Evolutionary conservation across 768 basidiomycete species (phyloP), one percentile per base, ranked within the genome.

Genomic region (Suillus placidus): DNA sequence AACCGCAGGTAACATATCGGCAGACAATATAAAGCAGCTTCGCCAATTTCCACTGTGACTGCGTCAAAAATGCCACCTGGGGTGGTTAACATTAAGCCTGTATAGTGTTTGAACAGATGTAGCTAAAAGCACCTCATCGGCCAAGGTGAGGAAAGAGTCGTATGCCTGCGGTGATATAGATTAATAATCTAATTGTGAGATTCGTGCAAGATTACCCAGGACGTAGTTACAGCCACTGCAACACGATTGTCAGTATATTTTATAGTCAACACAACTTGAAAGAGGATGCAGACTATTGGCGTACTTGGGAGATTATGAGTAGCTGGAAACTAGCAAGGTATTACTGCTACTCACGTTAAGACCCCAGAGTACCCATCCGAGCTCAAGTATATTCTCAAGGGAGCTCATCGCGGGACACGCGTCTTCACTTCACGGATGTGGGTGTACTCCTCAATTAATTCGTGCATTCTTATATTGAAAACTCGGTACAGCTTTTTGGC

Each of bases 1-100:
- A 60, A 20, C 38, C 14, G 38, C 57, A 58, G 38, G 67, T 56
- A n/a, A 56, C 30, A 32, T 63, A 66, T 20, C 34, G 60, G 18
- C 65, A 45, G 34, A 64, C 78, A n/a, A 64, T 1, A 40, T 64
- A 64, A 42, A 64, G 6, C 3, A 64, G 9, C 20, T 61, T 61
- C 8, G 35, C 30, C 18, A 5, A 37, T 57, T 32, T 63, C 38
- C 55, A 63, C 55, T 43, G 51, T 8, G 62, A 63, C 9, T 63
- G 26, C 18, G 1, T 60, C 14, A 60, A 16, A 61, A 63, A 63
- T 23, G 30, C 34, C 9, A 43, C 37, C 63, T 63, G 56, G 7
- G 3, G 38, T 30, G 16, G 37, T 18, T 12, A 18, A 10, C 14
- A 58, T 38, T 26, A 58, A 38, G 37, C 9, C 1, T 30, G 38